Evolutionary conservation across 23 red algal species (phyloP).

Genomic region (Gracilariopsis chorda): DNA sequence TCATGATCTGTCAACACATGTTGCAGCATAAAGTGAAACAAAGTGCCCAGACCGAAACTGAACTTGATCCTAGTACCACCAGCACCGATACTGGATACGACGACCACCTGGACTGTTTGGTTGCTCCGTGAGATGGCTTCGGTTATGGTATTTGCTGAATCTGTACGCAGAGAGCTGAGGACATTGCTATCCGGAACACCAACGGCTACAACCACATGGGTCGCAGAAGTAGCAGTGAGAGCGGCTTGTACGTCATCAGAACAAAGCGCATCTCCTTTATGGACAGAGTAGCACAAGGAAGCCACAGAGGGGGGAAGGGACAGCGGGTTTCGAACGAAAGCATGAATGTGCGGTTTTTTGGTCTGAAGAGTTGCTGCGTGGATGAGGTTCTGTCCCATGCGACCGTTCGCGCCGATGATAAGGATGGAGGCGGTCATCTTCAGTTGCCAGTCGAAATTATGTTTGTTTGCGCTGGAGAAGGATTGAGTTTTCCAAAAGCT

Average conservation of each 20-base stretch:
- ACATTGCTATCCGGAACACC: conserved; percentile 20
- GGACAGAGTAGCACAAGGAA: conserved; percentile 9
- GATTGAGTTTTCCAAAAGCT: too few relatives aligned
- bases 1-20: conserved; percentile 41
- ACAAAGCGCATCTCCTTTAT: conserved; percentile 13
- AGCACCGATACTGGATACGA: conserved; percentile 37
- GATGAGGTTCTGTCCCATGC: conserved; percentile 22
- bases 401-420: conserved; percentile 53
- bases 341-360: background rate
- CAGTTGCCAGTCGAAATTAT: too few relatives aligned
- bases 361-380: background rate
- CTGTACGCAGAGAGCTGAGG: background rate
- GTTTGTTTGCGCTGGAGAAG: too few relatives aligned
- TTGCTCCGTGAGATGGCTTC: background rate
- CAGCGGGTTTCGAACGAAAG: conserved; percentile 39
- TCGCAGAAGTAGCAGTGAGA: background rate
- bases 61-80: conserved; percentile 39
- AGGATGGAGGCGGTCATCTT: conserved; percentile 47
- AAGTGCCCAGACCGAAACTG: conserved; percentile 14
- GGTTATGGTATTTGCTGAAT: conserved; percentile 7
- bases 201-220: conserved; percentile 9
- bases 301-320: background rate
- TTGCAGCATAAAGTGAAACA: background rate
- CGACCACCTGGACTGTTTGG: conserved; percentile 6
- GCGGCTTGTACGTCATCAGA: background rate